phyloP scores from a whole-genome alignment of 2,329 filamentous ascomycete genomes.

The Fusarium fujikuroi region DNA sequence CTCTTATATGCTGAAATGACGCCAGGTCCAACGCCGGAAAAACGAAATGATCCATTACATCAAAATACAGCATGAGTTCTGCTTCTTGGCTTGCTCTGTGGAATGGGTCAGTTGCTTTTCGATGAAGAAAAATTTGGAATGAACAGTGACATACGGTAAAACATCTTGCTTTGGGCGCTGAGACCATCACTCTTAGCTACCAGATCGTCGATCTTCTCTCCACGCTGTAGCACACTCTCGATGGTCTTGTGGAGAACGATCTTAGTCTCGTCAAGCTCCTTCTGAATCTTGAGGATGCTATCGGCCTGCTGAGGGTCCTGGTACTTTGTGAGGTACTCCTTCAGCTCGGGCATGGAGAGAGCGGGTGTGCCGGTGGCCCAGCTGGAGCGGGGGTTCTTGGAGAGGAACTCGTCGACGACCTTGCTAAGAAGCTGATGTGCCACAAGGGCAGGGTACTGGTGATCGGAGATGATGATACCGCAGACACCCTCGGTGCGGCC shows the following conservation, averaged over 20 bases:
- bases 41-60: constrained; percentile 62
- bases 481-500: constrained; percentile 78
- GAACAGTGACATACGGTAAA: constrained; percentile 74
- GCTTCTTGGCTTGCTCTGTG: constrained; percentile 76
- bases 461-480: constrained; percentile 81
- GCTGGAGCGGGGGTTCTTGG: constrained; percentile 75
- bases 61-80: constrained; percentile 79
- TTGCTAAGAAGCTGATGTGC: constrained; percentile 90
- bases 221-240: constrained; percentile 84
- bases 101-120: constrained; percentile 8
- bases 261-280: constrained; percentile 97
- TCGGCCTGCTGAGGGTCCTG: constrained; percentile 91
- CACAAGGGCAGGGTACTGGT: constrained; percentile 79
- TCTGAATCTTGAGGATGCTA: constrained; percentile 94
- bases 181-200: constrained; percentile 93
- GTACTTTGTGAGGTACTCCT: constrained; percentile 79
- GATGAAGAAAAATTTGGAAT: background rate
- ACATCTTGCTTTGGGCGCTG: constrained; percentile 95
- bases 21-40: constrained; percentile 48
- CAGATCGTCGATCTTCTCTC: constrained; percentile 95
- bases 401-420: constrained; percentile 86
- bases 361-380: constrained; percentile 68
- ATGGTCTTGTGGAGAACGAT: constrained; percentile 98
- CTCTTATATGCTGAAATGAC: constrained; percentile 46
- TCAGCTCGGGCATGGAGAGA: constrained; percentile 76